phyloP scores from a whole-genome alignment of 805 yeast species.

The Ogataea nakhonphanomensis region DNA sequence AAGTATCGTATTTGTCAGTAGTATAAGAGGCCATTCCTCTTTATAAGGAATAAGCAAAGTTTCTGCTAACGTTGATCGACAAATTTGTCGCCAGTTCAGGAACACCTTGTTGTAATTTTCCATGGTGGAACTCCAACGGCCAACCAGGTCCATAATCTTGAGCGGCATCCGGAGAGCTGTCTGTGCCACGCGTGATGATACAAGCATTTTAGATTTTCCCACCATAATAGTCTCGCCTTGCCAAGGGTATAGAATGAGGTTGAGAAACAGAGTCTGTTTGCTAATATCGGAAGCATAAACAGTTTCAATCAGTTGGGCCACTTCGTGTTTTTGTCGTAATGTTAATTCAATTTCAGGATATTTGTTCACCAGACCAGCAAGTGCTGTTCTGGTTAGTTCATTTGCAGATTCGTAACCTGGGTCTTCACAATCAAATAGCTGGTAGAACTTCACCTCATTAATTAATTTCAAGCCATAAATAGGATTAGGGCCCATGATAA shows the following conservation, averaged over 20 bases:
- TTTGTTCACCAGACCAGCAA: conserved; percentile 20
- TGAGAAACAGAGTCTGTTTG: conserved; percentile 41
- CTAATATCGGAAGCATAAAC: conserved; percentile 21
- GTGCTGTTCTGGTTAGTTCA: conserved; percentile 5
- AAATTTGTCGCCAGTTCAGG: conserved; percentile 26
- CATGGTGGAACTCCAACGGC: conserved; percentile 39
- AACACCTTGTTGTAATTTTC: conserved; percentile 29
- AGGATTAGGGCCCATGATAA: conserved; percentile 61
- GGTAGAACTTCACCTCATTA: conserved; percentile 50
- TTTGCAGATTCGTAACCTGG: conserved; percentile 9
- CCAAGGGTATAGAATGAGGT: conserved; percentile 51
- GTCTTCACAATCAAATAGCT: conserved; percentile 50
- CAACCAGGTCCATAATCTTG: conserved; percentile 48
- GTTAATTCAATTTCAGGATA: conserved; percentile 19
- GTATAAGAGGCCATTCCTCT: conserved; percentile 45
- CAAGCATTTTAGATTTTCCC: conserved; percentile 32
- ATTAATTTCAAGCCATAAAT: conserved; percentile 60
- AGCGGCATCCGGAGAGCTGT: conserved; percentile 70
- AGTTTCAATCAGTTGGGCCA: conserved; percentile 17
- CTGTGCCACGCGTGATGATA: conserved; percentile 50
- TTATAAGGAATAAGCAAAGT: conserved; percentile 50
- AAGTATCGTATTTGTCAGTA: conserved; percentile 19
- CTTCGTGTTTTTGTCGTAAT: conserved; percentile 9
- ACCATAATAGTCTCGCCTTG: conserved; percentile 31
- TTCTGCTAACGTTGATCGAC: conserved; percentile 59